Evolutionary conservation across 192 early-diverging fungal species (phyloP), one percentile per base, ranked within the genome.

Genomic region (Coemansia reversa): DNA sequence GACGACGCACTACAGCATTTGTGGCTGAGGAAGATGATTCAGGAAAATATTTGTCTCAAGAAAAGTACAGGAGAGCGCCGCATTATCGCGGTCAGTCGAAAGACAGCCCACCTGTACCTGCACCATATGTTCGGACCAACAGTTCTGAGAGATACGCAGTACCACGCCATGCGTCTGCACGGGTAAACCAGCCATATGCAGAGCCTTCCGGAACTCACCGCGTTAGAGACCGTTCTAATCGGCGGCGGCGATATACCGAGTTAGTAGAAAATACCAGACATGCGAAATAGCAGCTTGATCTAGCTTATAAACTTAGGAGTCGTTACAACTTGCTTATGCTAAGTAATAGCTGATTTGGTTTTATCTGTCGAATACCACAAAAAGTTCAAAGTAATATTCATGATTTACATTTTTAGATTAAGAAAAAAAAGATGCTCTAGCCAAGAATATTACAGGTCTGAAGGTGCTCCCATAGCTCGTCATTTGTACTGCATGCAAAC

Each of bases 391-490:
- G 22, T 9, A 33, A 28, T 56, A 30, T 32, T 56, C 29, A 18
- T 16, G 29, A 30, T 24, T 28, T 30, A 29, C 29, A 29, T 56
- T 33, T 28, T 20, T 20, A 56, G 55, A 39, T n/a, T n/a, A 39
- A 39, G 8, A 39, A 12, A 9, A 11, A 16, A 12, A 30, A 54
- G 5, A 3, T 53, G 51, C 19, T 28, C 24, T 63, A 54, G 49
- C 22, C 62, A 30, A 80, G 51, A 28, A 75, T 75, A 47, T 81
- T 68, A 72, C 78, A 81, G 16, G 63, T 66, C 60, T 81, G 78
- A 12, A 81, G 35, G 35, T 81, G 78, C 62, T 75, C 69, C 78
- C 78, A 81, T 59, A 81, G 67, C 65, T 74, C 78, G 33, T 74
- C 72, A 65, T 61, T 71, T 24, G 67, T 62, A 63, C 50, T 60